phyloP scores from a whole-genome alignment of 2,329 filamentous ascomycete genomes.

The Didymella arachidicola region DNA sequence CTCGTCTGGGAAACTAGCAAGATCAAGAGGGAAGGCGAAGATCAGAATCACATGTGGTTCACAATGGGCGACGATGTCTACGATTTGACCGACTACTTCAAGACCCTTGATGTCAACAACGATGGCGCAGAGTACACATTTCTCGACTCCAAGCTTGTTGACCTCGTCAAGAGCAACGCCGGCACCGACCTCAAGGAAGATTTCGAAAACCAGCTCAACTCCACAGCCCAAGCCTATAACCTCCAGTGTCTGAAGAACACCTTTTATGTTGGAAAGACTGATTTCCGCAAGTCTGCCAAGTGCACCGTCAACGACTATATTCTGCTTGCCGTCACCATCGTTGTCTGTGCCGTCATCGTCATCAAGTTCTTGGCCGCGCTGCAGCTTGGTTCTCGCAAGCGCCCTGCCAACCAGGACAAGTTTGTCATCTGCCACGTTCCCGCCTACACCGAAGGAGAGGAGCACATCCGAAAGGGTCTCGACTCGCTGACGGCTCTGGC shows the following conservation, averaged over 20 bases:
- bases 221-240: constrained; percentile 68
- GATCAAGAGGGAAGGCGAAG: constrained; percentile 70
- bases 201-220: constrained; percentile 65
- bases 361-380: constrained; percentile 92
- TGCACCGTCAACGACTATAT: constrained; percentile 94
- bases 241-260: constrained; percentile 81
- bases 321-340: constrained; percentile 82
- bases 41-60: constrained; percentile 78
- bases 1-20: constrained; percentile 72
- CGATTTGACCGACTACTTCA: constrained; percentile 91
- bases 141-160: constrained; percentile 71
- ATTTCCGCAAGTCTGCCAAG: constrained; percentile 78
- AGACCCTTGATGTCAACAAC: constrained; percentile 71
- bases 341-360: constrained; percentile 80
- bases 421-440: constrained; percentile 99
- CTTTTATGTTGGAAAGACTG: constrained; percentile 82
- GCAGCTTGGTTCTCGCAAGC: constrained; percentile 90
- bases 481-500: constrained; percentile 93
- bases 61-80: constrained; percentile 79
- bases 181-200: constrained; percentile 78
- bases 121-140: constrained; percentile 70
- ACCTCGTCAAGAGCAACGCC: constrained; percentile 75
- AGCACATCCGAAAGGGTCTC: constrained; percentile 88
- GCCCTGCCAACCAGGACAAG: constrained; percentile 91
- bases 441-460: constrained; percentile 97